Conservation (phyloP, 352 stramenopile genomes). For the Albugo laibachii region DNA sequence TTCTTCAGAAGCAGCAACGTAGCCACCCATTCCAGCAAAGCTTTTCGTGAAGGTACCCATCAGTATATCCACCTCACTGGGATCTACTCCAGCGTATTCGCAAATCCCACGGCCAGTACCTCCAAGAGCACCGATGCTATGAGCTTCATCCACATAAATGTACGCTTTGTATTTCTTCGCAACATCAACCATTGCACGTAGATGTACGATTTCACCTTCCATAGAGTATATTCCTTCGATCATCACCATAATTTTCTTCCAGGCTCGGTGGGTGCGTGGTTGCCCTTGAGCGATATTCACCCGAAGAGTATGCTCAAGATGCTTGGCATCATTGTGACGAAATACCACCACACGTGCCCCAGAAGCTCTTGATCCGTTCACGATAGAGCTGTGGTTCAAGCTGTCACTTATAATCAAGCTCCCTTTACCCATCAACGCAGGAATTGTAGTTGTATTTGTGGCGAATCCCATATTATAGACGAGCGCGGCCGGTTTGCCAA, state of each 20-base stretch:
- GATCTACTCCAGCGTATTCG: conserved; percentile 90
- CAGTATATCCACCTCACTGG: conserved; percentile 92
- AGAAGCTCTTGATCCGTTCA: conserved; percentile 88
- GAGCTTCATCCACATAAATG: conserved; percentile 94
- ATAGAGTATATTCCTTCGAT: conserved; percentile 97
- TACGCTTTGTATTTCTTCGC: conserved; percentile 95
- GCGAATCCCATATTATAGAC: conserved; percentile 99
- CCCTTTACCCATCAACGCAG: conserved; percentile 84
- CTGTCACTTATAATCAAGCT: conserved; percentile 93
- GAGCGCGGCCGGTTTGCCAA: conserved; percentile 92
- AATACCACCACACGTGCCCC: conserved; percentile 90
- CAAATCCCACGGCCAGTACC: conserved; percentile 86
- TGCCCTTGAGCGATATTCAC: conserved; percentile 61
- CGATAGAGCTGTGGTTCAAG: conserved; percentile 98
- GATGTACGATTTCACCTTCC: conserved; percentile 93
- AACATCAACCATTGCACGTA: conserved; percentile 82
- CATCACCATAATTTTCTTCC: conserved; percentile 95
- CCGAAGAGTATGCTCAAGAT: conserved; percentile 83
- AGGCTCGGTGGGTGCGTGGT: conserved; percentile 85
- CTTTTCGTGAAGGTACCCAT: conserved; percentile 99
- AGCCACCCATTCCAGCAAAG: conserved; percentile 96
- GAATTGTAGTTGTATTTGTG: conserved; percentile 95
- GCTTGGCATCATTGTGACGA: conserved; percentile 88
- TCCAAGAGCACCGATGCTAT: conserved; percentile 92
- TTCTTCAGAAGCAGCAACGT: conserved; percentile 83